A percentile compares a stretch with the other conserved stretches of the same genome.
Conservation (phyloP, 495 filamentous ascomycete species). For the Aspergillus homomorphus region DNA sequence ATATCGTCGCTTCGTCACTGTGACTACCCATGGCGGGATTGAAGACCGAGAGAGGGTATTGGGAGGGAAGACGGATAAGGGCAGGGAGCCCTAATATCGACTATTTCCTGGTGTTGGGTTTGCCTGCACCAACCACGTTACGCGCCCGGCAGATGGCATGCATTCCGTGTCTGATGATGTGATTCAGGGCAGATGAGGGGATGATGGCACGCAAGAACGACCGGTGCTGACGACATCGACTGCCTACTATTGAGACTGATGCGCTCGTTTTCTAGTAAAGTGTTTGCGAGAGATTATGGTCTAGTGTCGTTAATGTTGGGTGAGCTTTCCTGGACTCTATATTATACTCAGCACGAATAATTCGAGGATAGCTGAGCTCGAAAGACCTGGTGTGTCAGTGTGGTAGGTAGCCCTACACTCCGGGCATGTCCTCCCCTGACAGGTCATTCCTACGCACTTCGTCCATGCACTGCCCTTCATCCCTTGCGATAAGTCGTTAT, state of each 20-base stretch:
- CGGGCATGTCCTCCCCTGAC: not conserved
- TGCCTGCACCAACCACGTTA: not conserved
- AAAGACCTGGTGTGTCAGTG: too few relatives aligned
- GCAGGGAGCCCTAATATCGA: not conserved
- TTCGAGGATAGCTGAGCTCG: too few relatives aligned
- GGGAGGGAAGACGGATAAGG: not conserved
- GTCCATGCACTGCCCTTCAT: not conserved
- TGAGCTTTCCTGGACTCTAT: not conserved
- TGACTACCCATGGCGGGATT: not conserved
- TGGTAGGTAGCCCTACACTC: not conserved
- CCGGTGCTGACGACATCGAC: not conserved
- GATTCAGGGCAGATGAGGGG: constrained; percentile 8
- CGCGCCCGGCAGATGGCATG: not conserved
- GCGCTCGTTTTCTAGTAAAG: not conserved
- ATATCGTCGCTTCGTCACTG: not conserved
- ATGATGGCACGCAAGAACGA: not conserved
- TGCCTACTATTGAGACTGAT: too few relatives aligned
- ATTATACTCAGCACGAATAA: too few relatives aligned
- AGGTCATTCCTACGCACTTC: not conserved
- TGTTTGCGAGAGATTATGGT: too few relatives aligned
- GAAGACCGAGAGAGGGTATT: not conserved
- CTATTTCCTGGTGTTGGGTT: not conserved
- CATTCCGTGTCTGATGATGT: constrained; percentile 7
- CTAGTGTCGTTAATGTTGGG: not conserved
- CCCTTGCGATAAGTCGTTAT: constrained; percentile 1